Conservation (phyloP, 306 rosid species). For the peach (Prunus persica) region DNA sequence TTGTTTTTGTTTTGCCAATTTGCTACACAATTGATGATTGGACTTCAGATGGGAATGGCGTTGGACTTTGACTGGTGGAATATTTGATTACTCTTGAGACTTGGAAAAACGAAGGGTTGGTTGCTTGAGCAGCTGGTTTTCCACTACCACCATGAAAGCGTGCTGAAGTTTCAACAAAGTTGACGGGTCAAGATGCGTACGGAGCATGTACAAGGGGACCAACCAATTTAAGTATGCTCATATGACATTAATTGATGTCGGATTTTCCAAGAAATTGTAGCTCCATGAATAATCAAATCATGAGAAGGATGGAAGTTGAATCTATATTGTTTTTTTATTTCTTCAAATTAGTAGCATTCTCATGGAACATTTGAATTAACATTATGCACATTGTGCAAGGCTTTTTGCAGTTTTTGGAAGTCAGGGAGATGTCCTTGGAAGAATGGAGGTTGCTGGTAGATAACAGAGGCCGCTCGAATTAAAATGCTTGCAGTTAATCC, state of each 20-base stretch:
- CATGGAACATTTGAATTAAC: background rate
- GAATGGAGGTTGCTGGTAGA: conserved; percentile 25
- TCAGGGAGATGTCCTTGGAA: conserved; percentile 27
- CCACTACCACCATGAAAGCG: background rate
- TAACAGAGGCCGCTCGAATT: conserved; percentile 25
- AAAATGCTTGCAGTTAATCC: conserved; percentile 45
- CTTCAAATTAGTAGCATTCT: background rate
- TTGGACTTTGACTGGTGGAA: conserved; percentile 10
- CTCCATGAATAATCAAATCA: background rate
- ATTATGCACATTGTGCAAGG: background rate
- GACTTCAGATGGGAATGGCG: background rate
- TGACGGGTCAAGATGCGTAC: background rate
- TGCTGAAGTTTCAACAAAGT: background rate
- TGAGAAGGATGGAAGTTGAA: background rate
- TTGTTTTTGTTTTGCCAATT: background rate
- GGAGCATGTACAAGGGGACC: background rate
- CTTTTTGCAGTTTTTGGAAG: conserved; percentile 32
- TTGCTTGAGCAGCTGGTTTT: background rate
- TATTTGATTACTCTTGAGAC: background rate
- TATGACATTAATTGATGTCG: background rate
- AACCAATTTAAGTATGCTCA: background rate
- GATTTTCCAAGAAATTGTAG: background rate
- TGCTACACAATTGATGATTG: background rate
- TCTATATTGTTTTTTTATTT: background rate
- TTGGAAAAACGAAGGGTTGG: background rate